phyloP scores from a whole-genome alignment of 768 basidiomycete genomes.

The Galerina marginata region DNA sequence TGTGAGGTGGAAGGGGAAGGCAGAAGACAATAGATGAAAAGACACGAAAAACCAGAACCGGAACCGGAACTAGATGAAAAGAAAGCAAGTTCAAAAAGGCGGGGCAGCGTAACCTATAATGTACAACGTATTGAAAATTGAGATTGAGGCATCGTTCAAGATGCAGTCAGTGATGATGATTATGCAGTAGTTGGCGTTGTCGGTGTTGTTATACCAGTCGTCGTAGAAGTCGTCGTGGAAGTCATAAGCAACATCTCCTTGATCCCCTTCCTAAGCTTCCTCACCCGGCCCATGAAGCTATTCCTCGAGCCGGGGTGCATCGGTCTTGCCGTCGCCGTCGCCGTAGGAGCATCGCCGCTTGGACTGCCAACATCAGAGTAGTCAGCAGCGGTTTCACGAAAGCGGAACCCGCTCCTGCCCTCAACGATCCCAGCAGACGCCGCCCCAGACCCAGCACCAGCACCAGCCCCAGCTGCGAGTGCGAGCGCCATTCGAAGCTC shows the following conservation, averaged over 20 bases:
- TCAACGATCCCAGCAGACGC: not conserved
- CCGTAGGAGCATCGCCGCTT: not conserved
- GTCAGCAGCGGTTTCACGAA: slow-evolving; percentile 14
- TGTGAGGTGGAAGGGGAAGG: too few relatives aligned
- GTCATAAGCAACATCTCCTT: slow-evolving; percentile 33
- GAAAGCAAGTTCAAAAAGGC: too few relatives aligned
- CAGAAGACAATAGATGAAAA: too few relatives aligned
- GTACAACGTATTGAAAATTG: too few relatives aligned
- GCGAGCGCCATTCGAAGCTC: slow-evolving; percentile 63
- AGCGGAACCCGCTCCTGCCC: slow-evolving; percentile 16
- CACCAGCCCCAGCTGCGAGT: not conserved
- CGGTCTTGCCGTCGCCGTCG: not conserved
- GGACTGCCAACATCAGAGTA: too few relatives aligned
- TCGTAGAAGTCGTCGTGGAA: slow-evolving; percentile 8
- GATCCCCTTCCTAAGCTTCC: slow-evolving; percentile 37
- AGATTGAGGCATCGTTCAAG: too few relatives aligned
- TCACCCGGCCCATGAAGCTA: slow-evolving; percentile 32
- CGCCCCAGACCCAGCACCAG: not conserved
- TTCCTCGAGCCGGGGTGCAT: slow-evolving; percentile 5
- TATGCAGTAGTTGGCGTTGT: too few relatives aligned
- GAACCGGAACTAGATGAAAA: too few relatives aligned
- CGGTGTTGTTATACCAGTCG: not conserved
- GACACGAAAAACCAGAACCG: too few relatives aligned
- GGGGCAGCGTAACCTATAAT: too few relatives aligned
- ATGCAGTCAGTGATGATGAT: too few relatives aligned